Base-by-base conservation (phyloP, 108 stramenopile genomes). In the Skeletonema marinoi region DNA sequence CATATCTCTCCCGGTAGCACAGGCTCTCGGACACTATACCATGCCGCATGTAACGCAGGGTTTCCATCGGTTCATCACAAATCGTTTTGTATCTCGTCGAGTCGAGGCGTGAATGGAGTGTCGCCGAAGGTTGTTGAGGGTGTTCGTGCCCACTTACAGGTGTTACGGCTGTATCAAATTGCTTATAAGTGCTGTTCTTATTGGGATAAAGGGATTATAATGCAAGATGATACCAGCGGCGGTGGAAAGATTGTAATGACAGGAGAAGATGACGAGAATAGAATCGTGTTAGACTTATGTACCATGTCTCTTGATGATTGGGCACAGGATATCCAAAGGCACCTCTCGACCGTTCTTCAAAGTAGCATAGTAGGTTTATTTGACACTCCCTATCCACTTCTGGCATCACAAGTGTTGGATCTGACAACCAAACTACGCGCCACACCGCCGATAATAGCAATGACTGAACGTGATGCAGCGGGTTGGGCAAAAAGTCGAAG, bases 41-140 rank as follows among this genome's bases (percentile, higher is more conserved):
- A 82, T 62, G 81, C 81, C 9, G 56, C 81, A 44, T 82, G 81
- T 31, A 44, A 38, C 2, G 66, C 70, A 3, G 81, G 81, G 0
- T 75, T 75, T 41, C 81, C 81, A 72, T 82, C 81, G 7, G 74
- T 82, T 7, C 81, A 82, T 75, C 81, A 82, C 74, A 82, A 82
- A 75, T 82, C 81, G 50, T 82, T 82, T 41, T 82, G 81, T 39
- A 75, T 75, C 58, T 75, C 81, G 2, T 59, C 31, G n/a, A 25
- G 32, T 66, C 81, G 70, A 50, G 81, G 81, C 32, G 75, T 82
- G 0, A 36, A 58, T 16, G 66, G 65, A 41, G 74, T 82, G 7
- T 10, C 63, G 8, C 50, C 61, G 6, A 54, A 32, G 39, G 74
- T 82, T 6, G 81, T 82, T 19, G 51, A 31, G 21, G 81, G 81